phyloP scores from a whole-genome alignment of 2,329 filamentous ascomycete species.

The Phialocephala subalpina region DNA sequence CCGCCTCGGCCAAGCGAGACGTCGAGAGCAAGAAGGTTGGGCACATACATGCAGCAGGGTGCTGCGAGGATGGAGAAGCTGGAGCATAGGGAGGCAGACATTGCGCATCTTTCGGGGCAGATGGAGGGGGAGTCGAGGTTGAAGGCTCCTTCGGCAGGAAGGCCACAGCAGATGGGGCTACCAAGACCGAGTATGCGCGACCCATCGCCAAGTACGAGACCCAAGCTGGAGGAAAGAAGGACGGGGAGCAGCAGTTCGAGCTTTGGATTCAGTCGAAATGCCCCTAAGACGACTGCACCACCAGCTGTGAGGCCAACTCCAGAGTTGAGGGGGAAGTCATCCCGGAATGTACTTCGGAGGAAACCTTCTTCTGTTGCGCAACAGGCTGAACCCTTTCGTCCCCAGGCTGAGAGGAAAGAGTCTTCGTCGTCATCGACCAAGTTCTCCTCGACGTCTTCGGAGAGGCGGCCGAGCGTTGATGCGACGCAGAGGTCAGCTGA shows the following conservation, averaged over 20 bases:
- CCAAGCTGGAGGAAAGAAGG: constrained; percentile 30
- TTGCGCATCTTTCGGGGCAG: constrained; percentile 47
- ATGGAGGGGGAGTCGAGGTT: constrained; percentile 35
- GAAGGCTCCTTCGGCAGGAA: constrained; percentile 23
- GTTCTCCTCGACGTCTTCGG: constrained; percentile 25
- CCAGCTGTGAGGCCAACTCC: constrained; percentile 10
- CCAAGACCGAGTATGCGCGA: constrained; percentile 36
- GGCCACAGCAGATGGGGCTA: constrained; percentile 31
- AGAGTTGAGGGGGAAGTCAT: constrained; percentile 40
- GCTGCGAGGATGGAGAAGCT: constrained; percentile 20
- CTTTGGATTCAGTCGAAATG: constrained; percentile 37
- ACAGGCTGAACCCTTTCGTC: constrained; percentile 39
- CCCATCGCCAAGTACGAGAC: constrained; percentile 31
- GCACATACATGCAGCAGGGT: constrained; percentile 34
- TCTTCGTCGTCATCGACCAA: constrained; percentile 35
- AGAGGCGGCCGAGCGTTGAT: constrained; percentile 35
- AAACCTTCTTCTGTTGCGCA: constrained; percentile 58
- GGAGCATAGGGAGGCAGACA: constrained; percentile 49
- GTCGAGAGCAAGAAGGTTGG: constrained; percentile 42
- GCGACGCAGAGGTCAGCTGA: constrained; percentile 35
- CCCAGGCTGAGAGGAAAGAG: constrained; percentile 35
- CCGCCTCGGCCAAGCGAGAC: constrained; percentile 51
- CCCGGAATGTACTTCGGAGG: constrained; percentile 55
- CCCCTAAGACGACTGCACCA: constrained; percentile 24
- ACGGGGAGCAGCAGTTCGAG: constrained; percentile 31